These are phyloP conservation scores for Trichosanthes truncata DNA, from an alignment of 306 rosid genomes.

Conservation along the genomic window DNA sequence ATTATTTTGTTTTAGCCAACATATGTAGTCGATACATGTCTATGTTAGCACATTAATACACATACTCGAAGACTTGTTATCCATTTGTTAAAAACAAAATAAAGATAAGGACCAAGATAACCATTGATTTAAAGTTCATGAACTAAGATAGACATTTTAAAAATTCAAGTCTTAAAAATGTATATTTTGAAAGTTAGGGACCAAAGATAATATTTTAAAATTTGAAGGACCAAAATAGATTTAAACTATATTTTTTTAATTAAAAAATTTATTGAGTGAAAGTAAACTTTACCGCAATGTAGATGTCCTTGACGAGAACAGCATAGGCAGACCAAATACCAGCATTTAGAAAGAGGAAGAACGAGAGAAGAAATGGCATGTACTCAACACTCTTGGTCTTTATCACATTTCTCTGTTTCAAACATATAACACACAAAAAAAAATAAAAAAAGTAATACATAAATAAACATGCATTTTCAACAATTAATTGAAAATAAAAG, in stretches of 20 bases:
- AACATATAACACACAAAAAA: background rate
- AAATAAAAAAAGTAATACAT: background rate
- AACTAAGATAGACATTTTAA: no score
- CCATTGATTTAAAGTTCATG: no score
- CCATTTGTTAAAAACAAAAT: no score
- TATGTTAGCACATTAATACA: no score
- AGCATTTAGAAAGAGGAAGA: conserved; percentile 33
- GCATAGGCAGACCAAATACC: conserved; percentile 37
- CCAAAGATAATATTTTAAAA: no score
- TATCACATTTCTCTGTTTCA: conserved; percentile 28
- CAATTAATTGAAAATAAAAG: background rate
- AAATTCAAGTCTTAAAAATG: no score
- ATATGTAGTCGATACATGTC: no score
- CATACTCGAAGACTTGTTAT: no score
- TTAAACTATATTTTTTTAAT: background rate
- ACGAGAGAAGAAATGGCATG: conserved; percentile 37
- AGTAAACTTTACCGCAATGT: conserved; percentile 25
- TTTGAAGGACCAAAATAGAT: no score
- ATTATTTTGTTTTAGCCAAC: no score
- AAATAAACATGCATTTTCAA: background rate
- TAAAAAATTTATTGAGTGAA: background rate
- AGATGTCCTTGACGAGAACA: conserved; percentile 30
- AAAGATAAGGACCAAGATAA: no score
- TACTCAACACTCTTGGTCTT: conserved; percentile 30
- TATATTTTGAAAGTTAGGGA: no score